These are phyloP conservation scores for Globisporangium sylvaticum DNA, from an alignment of 352 stramenopile genomes.

Conservation along the genomic window DNA sequence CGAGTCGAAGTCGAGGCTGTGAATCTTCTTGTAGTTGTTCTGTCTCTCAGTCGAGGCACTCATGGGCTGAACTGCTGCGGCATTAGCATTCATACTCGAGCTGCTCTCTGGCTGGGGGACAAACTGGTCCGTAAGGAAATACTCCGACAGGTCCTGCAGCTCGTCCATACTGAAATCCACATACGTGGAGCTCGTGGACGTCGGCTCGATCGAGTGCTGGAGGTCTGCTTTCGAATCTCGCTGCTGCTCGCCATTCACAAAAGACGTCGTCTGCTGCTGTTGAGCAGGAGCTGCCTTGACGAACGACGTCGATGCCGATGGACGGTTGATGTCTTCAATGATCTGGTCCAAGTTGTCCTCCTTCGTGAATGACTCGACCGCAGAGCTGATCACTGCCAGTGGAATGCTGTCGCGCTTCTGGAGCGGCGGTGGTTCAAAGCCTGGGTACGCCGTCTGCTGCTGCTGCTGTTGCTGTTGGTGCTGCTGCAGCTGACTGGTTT, in stretches of 20 bases:
- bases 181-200: slow-evolving; percentile 34
- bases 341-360: slow-evolving; percentile 75
- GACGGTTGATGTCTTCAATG: slow-evolving; percentile 67
- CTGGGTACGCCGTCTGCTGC: slow-evolving; percentile 13
- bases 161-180: slow-evolving; percentile 70
- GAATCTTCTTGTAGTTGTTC: slow-evolving; percentile 56
- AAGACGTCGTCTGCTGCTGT: slow-evolving; percentile 15
- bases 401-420: slow-evolving; percentile 67
- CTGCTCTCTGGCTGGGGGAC: slow-evolving; percentile 10
- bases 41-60: slow-evolving; percentile 13
- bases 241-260: slow-evolving; percentile 27
- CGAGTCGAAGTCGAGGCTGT: slow-evolving; percentile 73
- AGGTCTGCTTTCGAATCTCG: slow-evolving; percentile 19
- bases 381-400: slow-evolving; percentile 56
- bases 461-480: slow-evolving; percentile 27
- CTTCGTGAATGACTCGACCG: slow-evolving; percentile 70
- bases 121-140: slow-evolving; percentile 62
- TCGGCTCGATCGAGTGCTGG: slow-evolving; percentile 26
- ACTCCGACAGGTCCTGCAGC: slow-evolving; percentile 70
- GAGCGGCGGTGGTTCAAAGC: slow-evolving; percentile 14
- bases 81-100: not conserved
- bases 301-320: slow-evolving; percentile 40
- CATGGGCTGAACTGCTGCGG: not conserved
- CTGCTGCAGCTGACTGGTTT: slow-evolving; percentile 14
- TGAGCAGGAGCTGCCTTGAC: slow-evolving; percentile 21